Percentiles rank a stretch among this genome's conserved stretches.
Evolutionary conservation across 2,329 filamentous ascomycete species (phyloP).

Genomic region (Colletotrichum lentis): DNA sequence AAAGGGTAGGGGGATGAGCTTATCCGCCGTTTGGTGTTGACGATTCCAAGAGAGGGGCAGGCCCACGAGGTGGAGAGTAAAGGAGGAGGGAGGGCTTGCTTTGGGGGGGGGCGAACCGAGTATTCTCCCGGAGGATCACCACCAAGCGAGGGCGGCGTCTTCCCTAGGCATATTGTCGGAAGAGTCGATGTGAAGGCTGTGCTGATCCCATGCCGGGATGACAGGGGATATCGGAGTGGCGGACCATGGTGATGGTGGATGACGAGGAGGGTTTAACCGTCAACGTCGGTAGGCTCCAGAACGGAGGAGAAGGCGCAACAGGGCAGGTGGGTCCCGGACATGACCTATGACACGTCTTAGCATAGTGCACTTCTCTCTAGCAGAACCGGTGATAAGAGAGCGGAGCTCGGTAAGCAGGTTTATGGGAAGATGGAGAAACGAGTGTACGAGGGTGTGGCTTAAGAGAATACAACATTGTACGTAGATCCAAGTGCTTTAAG

Average conservation of each 20-base stretch:
- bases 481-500: conserved; percentile 1
- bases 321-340: conserved; percentile 2
- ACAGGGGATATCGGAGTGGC: conserved; percentile 14
- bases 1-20: conserved; percentile 33
- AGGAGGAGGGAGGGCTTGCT: conserved; percentile 1
- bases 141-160: conserved; percentile 1
- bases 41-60: conserved; percentile 30
- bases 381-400: neutral
- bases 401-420: conserved; percentile 28
- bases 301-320: conserved; percentile 27
- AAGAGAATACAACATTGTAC: conserved; percentile 15
- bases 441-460: neutral
- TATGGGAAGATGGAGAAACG: conserved; percentile 16
- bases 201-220: conserved; percentile 12
- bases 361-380: conserved; percentile 16
- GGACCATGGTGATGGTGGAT: neutral
- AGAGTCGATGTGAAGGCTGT: conserved; percentile 24
- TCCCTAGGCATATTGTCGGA: neutral
- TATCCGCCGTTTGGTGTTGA: conserved; percentile 36
- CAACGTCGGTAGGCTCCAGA: conserved; percentile 20
- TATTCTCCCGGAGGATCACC: conserved; percentile 24
- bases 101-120: conserved; percentile 27
- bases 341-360: conserved; percentile 12
- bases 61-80: conserved; percentile 19
- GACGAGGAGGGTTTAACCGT: conserved; percentile 10